Evolutionary conservation across 176 grass and related monocot species (phyloP).

Genomic region (Pontederia crassipes): DNA sequence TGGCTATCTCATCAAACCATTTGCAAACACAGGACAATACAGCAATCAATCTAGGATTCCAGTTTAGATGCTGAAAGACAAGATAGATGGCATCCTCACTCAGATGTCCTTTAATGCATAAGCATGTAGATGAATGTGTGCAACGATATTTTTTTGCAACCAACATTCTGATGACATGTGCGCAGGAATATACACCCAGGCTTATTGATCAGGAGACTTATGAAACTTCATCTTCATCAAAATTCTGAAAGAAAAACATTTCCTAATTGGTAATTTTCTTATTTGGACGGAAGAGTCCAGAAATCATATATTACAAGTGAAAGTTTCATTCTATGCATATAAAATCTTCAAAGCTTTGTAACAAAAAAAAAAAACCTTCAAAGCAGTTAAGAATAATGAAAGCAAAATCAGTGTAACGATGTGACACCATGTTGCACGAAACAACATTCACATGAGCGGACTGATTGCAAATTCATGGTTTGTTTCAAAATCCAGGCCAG

Average conservation of each 20-base stretch:
- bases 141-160: slow-evolving; percentile 89
- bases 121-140: slow-evolving; percentile 69
- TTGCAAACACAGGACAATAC: slow-evolving; percentile 89
- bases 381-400: no score
- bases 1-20: slow-evolving; percentile 92
- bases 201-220: not conserved
- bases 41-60: slow-evolving; percentile 86
- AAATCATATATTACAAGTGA: no score
- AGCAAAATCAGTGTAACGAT: no score
- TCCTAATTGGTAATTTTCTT: no score
- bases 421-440: no score
- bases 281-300: no score
- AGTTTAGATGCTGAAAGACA: slow-evolving; percentile 86
- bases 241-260: not conserved
- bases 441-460: no score
- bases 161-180: slow-evolving; percentile 31
- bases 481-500: no score
- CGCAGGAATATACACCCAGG: not conserved
- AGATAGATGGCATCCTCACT: slow-evolving; percentile 89
- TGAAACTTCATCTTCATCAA: not conserved
- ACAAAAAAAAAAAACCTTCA: no score
- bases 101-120: slow-evolving; percentile 82
- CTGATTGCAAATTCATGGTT: no score
- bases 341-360: no score
- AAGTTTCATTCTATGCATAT: no score